Evolutionary conservation across 306 rosid genomes (phyloP).

Genomic region (Clitoria ternatea): DNA sequence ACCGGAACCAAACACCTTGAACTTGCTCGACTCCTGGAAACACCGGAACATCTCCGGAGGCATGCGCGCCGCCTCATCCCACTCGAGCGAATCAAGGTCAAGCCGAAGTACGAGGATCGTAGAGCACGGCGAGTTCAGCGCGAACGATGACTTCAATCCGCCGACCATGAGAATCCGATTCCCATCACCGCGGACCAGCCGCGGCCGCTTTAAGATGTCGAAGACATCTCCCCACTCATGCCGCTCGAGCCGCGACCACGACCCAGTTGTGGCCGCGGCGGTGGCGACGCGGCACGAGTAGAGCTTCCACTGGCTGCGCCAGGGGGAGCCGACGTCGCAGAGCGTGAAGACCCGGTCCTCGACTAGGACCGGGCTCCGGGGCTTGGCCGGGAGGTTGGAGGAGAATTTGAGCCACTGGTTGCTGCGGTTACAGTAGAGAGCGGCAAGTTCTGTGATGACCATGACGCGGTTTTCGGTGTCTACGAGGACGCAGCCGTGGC

Average conservation of each 20-base stretch:
- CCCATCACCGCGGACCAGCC: conserved; percentile 61
- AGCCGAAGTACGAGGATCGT: conserved; percentile 68
- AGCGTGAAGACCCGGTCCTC: conserved; percentile 64
- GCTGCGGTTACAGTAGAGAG: conserved; percentile 44
- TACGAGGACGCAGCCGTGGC: conserved; percentile 82
- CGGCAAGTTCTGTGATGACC: conserved; percentile 85
- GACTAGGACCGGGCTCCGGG: conserved; percentile 75
- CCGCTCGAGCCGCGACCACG: conserved; percentile 64
- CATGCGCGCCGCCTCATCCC: conserved; percentile 93
- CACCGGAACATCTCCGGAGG: conserved; percentile 69
- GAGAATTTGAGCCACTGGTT: conserved; percentile 64
- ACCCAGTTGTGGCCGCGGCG: background rate
- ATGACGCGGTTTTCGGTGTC: conserved; percentile 64
- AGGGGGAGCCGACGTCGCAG: conserved; percentile 89
- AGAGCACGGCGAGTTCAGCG: conserved; percentile 68
- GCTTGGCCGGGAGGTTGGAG: conserved; percentile 77
- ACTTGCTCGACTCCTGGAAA: conserved; percentile 76
- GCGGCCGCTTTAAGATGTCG: conserved; percentile 73
- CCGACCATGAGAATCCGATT: conserved; percentile 71
- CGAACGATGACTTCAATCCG: conserved; percentile 71
- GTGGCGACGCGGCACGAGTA: conserved; percentile 44
- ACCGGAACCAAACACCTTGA: conserved; percentile 76
- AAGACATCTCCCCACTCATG: conserved; percentile 87
- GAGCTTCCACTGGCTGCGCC: conserved; percentile 90
- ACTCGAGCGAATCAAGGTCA: conserved; percentile 61